A percentile compares a stretch with the other conserved stretches of the same genome.
Conservation (phyloP, 129 eudicot genomes). For the Tanacetum coccineum region DNA sequence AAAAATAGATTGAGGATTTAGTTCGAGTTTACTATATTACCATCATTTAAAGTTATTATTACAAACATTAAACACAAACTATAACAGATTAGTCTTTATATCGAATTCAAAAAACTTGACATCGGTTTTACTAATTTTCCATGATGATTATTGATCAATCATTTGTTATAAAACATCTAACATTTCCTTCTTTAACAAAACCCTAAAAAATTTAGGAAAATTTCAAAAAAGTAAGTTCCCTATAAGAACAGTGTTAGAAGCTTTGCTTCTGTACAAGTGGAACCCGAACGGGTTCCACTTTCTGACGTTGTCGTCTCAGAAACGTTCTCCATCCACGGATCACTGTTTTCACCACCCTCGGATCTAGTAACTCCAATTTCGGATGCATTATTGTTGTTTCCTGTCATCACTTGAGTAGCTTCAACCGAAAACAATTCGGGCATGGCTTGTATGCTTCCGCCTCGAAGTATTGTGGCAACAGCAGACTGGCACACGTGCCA, state of each 20-base stretch:
- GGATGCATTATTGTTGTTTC: slow-evolving; percentile 18
- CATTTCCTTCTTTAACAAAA: no score
- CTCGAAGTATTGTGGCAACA: slow-evolving; percentile 60
- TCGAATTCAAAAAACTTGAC: no score
- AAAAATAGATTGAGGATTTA: no score
- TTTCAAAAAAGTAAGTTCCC: not conserved
- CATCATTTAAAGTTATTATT: no score
- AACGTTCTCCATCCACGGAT: slow-evolving; percentile 27
- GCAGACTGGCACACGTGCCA: slow-evolving; percentile 77
- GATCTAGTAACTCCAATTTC: slow-evolving; percentile 8
- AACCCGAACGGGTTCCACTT: slow-evolving; percentile 29
- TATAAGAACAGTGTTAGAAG: slow-evolving; percentile 40
- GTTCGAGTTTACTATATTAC: no score
- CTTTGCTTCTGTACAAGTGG: slow-evolving; percentile 32
- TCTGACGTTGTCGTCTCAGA: slow-evolving; percentile 58
- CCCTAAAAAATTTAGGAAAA: not conserved
- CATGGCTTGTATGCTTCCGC: slow-evolving; percentile 42
- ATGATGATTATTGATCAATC: no score
- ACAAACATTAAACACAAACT: no score
- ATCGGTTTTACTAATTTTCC: no score
- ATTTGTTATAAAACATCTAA: no score
- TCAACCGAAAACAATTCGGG: slow-evolving; percentile 14
- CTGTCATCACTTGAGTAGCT: not conserved
- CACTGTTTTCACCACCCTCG: slow-evolving; percentile 18
- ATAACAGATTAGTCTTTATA: no score